phyloP scores from a whole-genome alignment of 192 early-diverging fungal genomes.

The Podila clonocystis region DNA sequence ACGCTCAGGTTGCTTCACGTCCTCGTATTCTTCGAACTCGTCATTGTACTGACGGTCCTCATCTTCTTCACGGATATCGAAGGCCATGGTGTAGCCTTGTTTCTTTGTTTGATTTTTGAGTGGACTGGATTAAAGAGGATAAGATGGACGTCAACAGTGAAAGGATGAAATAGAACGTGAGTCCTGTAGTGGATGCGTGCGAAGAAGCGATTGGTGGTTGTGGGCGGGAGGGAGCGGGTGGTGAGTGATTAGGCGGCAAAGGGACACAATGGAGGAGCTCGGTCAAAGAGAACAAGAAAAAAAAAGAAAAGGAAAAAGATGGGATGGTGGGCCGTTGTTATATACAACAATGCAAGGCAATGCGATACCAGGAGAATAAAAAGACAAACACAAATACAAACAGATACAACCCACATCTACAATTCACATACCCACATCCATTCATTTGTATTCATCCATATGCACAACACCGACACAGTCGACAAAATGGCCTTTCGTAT shows the following conservation, averaged over 20 bases:
- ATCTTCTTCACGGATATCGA: conserved; percentile 43
- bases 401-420: too few species aligned
- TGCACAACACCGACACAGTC: too few species aligned
- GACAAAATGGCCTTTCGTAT: too few species aligned
- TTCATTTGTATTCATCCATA: too few species aligned
- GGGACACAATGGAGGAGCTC: background rate
- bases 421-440: too few species aligned
- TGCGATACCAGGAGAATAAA: too few species aligned
- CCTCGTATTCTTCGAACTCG: conserved; percentile 42
- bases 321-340: background rate
- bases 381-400: too few species aligned
- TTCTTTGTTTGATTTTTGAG: background rate
- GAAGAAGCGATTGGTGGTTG: background rate
- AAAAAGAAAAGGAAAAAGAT: background rate
- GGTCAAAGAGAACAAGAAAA: conserved; percentile 1
- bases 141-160: too few species aligned
- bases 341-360: background rate
- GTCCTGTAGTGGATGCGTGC: background rate
- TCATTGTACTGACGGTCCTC: conserved; percentile 22
- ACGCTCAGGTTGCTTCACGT: conserved; percentile 33
- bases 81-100: conserved; percentile 22
- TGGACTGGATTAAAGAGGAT: too few species aligned
- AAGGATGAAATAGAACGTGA: too few species aligned
- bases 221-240: background rate
- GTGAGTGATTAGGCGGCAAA: background rate